phyloP scores from a whole-genome alignment of 2,329 filamentous ascomycete genomes.

The Trichophyton mentagrophytes region DNA sequence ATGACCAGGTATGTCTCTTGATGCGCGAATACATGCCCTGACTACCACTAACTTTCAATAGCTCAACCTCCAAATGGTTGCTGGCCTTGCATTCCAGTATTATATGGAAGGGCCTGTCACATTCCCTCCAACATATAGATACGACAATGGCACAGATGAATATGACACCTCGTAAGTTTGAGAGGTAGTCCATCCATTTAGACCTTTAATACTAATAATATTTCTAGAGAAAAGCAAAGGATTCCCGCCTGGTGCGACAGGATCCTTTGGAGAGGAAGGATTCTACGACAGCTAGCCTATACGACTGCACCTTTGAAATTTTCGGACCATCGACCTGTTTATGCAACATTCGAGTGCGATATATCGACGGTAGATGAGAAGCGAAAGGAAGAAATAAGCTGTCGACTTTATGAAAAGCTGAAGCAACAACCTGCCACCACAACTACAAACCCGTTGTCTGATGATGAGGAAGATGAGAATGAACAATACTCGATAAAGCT shows the following conservation, averaged over 20 bases:
- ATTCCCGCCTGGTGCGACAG: conserved; percentile 98
- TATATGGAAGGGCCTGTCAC: conserved; percentile 82
- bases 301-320: conserved; percentile 70
- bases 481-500: conserved; percentile 78
- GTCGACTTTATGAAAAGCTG: conserved; percentile 57
- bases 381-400: conserved; percentile 58
- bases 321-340: conserved; percentile 94
- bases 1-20: conserved; percentile 56
- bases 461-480: conserved; percentile 35
- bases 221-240: conserved; percentile 66
- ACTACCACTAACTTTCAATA: conserved; percentile 21
- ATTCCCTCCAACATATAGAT: conserved; percentile 93
- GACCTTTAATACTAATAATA: conserved; percentile 20
- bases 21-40: conserved; percentile 7
- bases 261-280: conserved; percentile 72
- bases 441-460: conserved; percentile 13
- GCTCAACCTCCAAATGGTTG: conserved; percentile 93
- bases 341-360: conserved; percentile 71
- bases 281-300: conserved; percentile 72
- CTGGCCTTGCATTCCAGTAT: conserved; percentile 74
- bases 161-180: conserved; percentile 77
- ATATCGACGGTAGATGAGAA: conserved; percentile 70
- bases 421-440: conserved; percentile 34
- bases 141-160: conserved; percentile 70
- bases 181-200: neutral